phyloP scores from a whole-genome alignment of 73 alveolate species.

The Vitrella brassicaformis region DNA sequence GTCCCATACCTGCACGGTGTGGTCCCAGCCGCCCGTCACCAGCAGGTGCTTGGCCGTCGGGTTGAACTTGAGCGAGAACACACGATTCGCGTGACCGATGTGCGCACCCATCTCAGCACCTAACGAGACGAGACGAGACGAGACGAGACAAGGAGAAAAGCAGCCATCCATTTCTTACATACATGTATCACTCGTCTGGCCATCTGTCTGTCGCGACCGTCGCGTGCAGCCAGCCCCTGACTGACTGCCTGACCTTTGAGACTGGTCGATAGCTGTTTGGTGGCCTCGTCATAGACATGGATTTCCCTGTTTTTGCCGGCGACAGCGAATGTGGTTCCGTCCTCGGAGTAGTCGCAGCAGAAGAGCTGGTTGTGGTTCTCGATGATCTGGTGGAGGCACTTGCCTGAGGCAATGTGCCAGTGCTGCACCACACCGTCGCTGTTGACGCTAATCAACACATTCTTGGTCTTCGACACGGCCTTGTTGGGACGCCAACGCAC shows the following conservation, averaged over 20 bases:
- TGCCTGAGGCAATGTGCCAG: constrained; percentile 77
- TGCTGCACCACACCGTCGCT: constrained; percentile 71
- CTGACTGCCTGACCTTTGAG: too few species aligned
- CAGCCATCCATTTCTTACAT: too few species aligned
- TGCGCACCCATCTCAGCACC: constrained; percentile 46
- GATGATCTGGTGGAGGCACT: constrained; percentile 55
- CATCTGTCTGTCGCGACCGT: too few species aligned
- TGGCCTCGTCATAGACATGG: constrained; percentile 1
- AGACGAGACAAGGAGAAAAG: too few species aligned
- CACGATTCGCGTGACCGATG: constrained; percentile 59
- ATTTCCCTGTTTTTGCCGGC: constrained; percentile 66
- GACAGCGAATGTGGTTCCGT: constrained; percentile 68
- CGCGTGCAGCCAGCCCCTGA: too few species aligned
- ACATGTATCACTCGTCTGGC: too few species aligned
- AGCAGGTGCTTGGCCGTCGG: constrained; percentile 57
- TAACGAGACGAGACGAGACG: too few species aligned
- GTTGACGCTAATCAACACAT: constrained; percentile 57
- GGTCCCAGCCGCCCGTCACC: constrained; percentile 78
- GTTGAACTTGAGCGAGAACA: constrained; percentile 60
- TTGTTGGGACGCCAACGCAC: constrained; percentile 51
- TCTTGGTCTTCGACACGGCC: constrained; percentile 49
- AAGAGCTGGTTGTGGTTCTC: constrained; percentile 68
- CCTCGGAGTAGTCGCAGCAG: constrained; percentile 70
- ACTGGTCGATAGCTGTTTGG: constrained; percentile 39
- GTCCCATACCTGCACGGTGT: constrained; percentile 68